Evolutionary conservation across 2,329 filamentous ascomycete species (phyloP).

Genomic region (Tolypocladium sp.): DNA sequence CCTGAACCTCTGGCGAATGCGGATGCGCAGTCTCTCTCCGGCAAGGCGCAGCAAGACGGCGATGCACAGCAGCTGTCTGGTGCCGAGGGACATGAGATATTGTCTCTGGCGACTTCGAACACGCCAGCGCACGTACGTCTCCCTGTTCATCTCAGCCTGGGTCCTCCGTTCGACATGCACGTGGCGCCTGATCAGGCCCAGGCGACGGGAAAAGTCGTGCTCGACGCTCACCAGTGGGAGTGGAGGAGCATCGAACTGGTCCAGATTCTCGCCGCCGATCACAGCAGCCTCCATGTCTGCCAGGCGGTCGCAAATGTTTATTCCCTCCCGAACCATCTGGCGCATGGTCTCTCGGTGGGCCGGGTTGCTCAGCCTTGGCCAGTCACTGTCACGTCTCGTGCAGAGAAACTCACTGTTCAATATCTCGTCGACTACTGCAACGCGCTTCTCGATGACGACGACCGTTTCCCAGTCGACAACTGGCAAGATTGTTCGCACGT

Average conservation of each 20-base stretch:
- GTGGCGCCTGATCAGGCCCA: not conserved
- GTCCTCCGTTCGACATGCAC: not conserved
- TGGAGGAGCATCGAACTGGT: not conserved
- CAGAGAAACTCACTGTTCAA: not conserved
- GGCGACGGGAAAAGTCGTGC: not conserved
- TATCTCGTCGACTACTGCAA: not conserved
- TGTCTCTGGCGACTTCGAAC: not conserved
- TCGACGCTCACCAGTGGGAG: not conserved
- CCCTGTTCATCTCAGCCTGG: not conserved
- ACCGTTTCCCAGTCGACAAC: not conserved
- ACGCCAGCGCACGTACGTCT: not conserved
- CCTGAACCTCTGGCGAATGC: not conserved
- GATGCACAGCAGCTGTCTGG: not conserved
- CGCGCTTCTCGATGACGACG: not conserved
- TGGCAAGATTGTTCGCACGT: not conserved
- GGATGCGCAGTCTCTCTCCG: not conserved
- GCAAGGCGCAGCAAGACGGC: not conserved
- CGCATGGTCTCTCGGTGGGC: not conserved
- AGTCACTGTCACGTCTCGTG: not conserved
- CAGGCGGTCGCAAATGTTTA: not conserved
- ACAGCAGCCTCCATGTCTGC: not conserved
- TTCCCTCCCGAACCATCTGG: not conserved
- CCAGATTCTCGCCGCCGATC: not conserved
- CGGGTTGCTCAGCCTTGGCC: not conserved
- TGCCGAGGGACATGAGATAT: not conserved